Base-by-base conservation (phyloP, 73 alveolate genomes). In the Paramecium octaurelia region DNA sequence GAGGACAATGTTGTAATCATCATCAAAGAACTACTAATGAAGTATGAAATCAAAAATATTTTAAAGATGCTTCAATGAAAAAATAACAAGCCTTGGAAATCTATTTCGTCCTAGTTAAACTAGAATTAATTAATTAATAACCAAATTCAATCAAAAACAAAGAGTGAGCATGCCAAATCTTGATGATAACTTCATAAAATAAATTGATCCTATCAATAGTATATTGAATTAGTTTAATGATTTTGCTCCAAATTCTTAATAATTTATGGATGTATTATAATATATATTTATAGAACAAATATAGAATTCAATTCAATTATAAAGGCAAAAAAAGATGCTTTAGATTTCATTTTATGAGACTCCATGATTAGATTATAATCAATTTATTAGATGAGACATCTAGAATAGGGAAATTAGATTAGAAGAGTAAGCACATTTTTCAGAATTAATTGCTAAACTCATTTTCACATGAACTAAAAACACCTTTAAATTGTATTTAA, bases 381-480 rank as follows among this genome's bases (percentile, higher is more conserved):
- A 73, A 8, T 36, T 29, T 73, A 21, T 21, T 73, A 36, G 87
- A 73, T 73, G 59, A 16, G n/a, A 73, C 87, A 3, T 36, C 57
- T 12, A 73, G 35, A 10, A 40, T 73, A 0, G 87, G 8, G 2
- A 34, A 36, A 16, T 20, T 9, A n/a, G 16, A 40, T 73, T 10
- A 73, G 10, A 4, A 73, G 35, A 36, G 35, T 6, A 31, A 80
- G 6, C 23, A 38, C 11, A 46, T 10, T 18, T 80, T 80, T 24
- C 11, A 80, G 50, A 16, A 80, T 48, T 80, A 42, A 42, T 21
- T 80, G 10, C 34, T 80, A 20, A 80, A 80, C 12, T 44, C 76
- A 10, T 80, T 80, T 35, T 80, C 91, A 4, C 91, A 80, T 80
- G 91, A 80, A 44, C 27, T 80, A 44, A 80, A 23, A 46, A 80